These are phyloP conservation scores for Dioscorea zingiberensis DNA, from an alignment of 106 monocot species.

Conservation along the genomic window DNA sequence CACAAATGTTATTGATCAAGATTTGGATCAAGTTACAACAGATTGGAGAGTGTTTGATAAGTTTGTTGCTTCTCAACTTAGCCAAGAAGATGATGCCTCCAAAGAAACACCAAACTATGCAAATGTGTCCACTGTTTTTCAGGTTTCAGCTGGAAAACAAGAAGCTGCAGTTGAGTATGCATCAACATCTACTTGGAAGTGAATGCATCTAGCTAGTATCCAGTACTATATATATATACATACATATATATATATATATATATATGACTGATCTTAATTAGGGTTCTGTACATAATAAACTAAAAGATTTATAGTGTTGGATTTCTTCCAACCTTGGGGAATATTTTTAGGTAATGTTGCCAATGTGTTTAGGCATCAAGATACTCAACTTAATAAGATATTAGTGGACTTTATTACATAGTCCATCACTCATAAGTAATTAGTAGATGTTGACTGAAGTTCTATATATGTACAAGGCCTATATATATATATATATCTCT, in stretches of 20 bases:
- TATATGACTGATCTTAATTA: conserved; percentile 14
- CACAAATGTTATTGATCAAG: conserved; percentile 1
- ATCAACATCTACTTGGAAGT: conserved; percentile 47
- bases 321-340: background rate
- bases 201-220: background rate
- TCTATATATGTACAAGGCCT: too few relatives aligned
- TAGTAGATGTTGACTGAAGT: background rate
- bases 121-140: conserved; percentile 10
- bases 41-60: conserved; percentile 64
- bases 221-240: background rate
- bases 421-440: background rate
- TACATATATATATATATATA: background rate
- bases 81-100: conserved; percentile 28
- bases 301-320: conserved; percentile 6
- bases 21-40: conserved; percentile 17
- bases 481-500: too few relatives aligned
- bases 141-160: conserved; percentile 26
- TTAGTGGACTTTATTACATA: background rate
- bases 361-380: background rate
- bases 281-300: conserved; percentile 23
- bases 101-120: conserved; percentile 17
- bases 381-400: conserved; percentile 3
- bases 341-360: background rate
- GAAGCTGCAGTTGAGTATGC: conserved; percentile 31
- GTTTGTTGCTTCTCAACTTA: conserved; percentile 54